Conservation (phyloP, 2,329 filamentous ascomycete genomes). For the Neofusicoccum kwambonambiense region DNA sequence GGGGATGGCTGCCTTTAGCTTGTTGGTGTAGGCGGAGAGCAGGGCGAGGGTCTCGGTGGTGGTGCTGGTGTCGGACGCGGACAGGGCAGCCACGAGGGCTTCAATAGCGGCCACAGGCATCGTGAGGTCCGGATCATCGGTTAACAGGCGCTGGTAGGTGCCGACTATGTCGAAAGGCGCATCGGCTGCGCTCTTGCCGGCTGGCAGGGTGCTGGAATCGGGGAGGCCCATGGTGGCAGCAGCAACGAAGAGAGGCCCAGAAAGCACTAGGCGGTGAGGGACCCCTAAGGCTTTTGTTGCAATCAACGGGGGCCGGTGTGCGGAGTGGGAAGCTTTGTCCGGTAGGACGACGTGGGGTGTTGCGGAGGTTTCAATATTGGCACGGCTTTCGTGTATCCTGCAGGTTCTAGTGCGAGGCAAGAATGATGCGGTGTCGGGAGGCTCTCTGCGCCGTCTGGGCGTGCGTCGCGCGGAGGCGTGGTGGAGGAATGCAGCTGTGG, state of each 20-base stretch:
- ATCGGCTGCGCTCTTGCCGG: background rate
- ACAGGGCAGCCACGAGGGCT: conserved; percentile 82
- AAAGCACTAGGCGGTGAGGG: background rate
- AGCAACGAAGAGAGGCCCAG: background rate
- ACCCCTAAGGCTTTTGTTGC: background rate
- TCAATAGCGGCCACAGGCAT: conserved; percentile 96
- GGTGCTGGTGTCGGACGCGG: conserved; percentile 75
- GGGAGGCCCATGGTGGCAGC: conserved; percentile 4
- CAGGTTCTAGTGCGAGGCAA: no score
- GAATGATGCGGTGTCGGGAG: no score
- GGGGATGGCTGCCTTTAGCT: conserved; percentile 73
- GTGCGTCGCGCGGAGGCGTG: background rate
- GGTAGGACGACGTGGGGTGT: conserved; percentile 2
- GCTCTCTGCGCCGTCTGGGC: background rate
- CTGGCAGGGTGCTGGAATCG: background rate
- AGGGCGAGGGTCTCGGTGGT: conserved; percentile 92
- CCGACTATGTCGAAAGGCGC: conserved; percentile 56
- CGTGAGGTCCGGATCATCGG: conserved; percentile 76
- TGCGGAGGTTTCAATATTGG: background rate
- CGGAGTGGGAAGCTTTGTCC: background rate
- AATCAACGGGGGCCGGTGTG: background rate
- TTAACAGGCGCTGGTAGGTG: conserved; percentile 63
- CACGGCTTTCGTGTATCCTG: background rate
- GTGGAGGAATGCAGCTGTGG: background rate
- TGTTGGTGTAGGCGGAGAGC: conserved; percentile 71